Evolutionary conservation across 2,329 filamentous ascomycete genomes (phyloP).

Genomic region (Aureobasidium sp.): DNA sequence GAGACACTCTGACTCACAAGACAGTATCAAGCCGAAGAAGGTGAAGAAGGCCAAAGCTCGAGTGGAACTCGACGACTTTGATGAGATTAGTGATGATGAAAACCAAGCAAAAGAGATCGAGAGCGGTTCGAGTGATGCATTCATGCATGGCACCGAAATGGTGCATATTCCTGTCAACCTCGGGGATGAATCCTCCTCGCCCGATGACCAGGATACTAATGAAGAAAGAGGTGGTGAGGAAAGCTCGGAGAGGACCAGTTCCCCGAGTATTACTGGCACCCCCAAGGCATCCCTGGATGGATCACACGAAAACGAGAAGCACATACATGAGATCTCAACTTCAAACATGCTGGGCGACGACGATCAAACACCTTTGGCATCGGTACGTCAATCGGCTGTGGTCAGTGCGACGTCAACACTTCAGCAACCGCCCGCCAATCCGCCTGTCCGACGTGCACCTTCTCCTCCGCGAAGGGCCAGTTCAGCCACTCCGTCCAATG

Average conservation of each 20-base stretch:
- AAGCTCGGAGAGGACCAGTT: slow-evolving; percentile 23
- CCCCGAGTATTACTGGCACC: slow-evolving; percentile 27
- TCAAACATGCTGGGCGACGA: slow-evolving; percentile 20
- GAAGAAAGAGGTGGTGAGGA: slow-evolving; percentile 22
- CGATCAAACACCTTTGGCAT: slow-evolving; percentile 24
- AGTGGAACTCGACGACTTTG: slow-evolving; percentile 64
- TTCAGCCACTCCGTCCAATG: slow-evolving; percentile 14
- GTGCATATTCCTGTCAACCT: slow-evolving; percentile 28
- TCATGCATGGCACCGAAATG: slow-evolving; percentile 33
- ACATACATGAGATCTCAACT: slow-evolving; percentile 11
- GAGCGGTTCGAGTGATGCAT: slow-evolving; percentile 18
- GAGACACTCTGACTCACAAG: slow-evolving; percentile 29
- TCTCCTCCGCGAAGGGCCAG: slow-evolving; percentile 6
- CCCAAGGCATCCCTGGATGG: slow-evolving; percentile 20
- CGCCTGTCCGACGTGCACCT: slow-evolving; percentile 6
- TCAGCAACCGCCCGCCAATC: slow-evolving; percentile 6
- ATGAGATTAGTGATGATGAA: slow-evolving; percentile 45
- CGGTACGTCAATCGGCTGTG: slow-evolving; percentile 24
- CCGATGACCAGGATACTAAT: slow-evolving; percentile 5
- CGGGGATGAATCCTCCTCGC: not conserved
- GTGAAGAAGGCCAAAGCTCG: slow-evolving; percentile 54
- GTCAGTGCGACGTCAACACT: slow-evolving; percentile 2
- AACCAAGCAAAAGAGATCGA: slow-evolving; percentile 24
- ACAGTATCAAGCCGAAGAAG: slow-evolving; percentile 46
- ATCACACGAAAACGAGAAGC: slow-evolving; percentile 12